These are phyloP conservation scores for Xylaria grammica DNA, from an alignment of 495 filamentous ascomycete genomes.

Conservation along the genomic window DNA sequence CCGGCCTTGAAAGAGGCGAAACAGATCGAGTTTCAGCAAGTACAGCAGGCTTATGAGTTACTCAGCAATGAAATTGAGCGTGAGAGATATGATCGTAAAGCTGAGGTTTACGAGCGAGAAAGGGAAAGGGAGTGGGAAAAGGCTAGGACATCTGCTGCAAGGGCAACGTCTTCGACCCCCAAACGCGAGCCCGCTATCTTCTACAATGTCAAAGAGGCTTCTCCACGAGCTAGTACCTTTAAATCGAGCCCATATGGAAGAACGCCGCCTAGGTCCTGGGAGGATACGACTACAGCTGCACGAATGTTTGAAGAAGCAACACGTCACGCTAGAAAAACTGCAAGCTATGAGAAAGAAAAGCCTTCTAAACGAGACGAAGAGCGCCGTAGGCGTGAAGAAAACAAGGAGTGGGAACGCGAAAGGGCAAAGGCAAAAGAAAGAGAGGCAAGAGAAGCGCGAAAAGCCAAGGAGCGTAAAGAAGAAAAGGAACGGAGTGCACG, in stretches of 20 bases:
- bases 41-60: conserved; percentile 92
- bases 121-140: conserved; percentile 37
- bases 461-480: conserved; percentile 28
- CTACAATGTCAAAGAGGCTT: conserved; percentile 38
- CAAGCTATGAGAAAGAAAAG: conserved; percentile 52
- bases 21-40: conserved; percentile 86
- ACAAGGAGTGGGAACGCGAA: conserved; percentile 41
- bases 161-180: conserved; percentile 37
- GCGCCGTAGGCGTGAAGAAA: conserved; percentile 41
- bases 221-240: conserved; percentile 33
- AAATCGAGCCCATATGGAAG: conserved; percentile 42
- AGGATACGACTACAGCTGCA: conserved; percentile 41
- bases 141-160: conserved; percentile 44
- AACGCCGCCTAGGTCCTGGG: conserved; percentile 46
- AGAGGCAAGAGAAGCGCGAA: conserved; percentile 27
- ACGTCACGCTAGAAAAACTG: conserved; percentile 44
- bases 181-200: conserved; percentile 42
- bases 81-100: conserved; percentile 76
- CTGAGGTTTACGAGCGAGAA: conserved; percentile 59
- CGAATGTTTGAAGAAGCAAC: conserved; percentile 40
- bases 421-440: conserved; percentile 31
- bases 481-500: conserved; percentile 42
- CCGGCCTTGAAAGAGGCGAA: conserved; percentile 71
- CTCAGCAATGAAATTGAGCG: conserved; percentile 78
- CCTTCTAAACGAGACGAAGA: conserved; percentile 45